A percentile compares a stretch with the other conserved stretches of the same genome.
Evolutionary conservation across 2,329 filamentous ascomycete species (phyloP).

Genomic region (Penicillium sp.): DNA sequence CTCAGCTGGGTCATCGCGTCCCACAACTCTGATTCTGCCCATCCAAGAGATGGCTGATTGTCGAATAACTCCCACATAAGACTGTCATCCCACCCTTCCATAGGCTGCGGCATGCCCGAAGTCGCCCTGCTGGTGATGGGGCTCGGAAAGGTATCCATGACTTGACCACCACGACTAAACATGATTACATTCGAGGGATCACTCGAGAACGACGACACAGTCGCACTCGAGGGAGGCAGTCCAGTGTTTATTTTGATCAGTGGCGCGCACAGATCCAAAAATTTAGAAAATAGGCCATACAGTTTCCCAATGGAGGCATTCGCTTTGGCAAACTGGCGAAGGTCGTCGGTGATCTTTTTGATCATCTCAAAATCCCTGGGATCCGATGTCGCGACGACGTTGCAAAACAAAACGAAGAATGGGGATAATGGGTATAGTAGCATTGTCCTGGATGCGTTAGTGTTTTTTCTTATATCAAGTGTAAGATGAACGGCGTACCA

Average conservation of each 20-base stretch:
- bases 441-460: conserved; percentile 24
- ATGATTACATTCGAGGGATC: conserved; percentile 8
- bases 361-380: conserved; percentile 28
- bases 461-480: not conserved
- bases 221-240: not conserved
- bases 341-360: conserved; percentile 26
- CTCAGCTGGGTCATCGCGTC: conserved; percentile 21
- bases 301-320: conserved; percentile 27
- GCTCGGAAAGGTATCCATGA: conserved; percentile 4
- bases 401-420: conserved; percentile 29
- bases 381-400: conserved; percentile 28
- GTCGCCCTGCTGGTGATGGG: not conserved
- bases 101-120: conserved; percentile 7
- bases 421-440: conserved; percentile 25
- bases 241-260: conserved; percentile 15
- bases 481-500: conserved; percentile 14
- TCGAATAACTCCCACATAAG: conserved; percentile 31
- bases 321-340: conserved; percentile 25
- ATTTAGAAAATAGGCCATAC: conserved; percentile 27
- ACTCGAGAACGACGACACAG: not conserved
- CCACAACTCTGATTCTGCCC: conserved; percentile 29
- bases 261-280: conserved; percentile 25
- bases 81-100: conserved; percentile 28
- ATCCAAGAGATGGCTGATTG: conserved; percentile 28
- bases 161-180: conserved; percentile 6